Conservation (phyloP, 441 rosid genomes). For the Cnidoscolus chayamansa region DNA sequence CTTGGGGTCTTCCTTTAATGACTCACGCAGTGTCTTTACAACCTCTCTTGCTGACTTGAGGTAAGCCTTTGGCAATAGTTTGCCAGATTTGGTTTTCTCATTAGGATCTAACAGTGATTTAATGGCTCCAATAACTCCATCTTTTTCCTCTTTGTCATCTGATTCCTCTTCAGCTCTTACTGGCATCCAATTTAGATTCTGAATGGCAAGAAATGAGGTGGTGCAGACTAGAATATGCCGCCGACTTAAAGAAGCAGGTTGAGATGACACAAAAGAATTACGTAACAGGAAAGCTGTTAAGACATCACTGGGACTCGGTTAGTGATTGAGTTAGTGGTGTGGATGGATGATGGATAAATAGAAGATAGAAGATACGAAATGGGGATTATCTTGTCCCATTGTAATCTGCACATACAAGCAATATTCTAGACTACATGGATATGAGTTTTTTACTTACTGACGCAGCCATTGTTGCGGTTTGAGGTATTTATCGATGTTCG, state of each 20-base stretch:
- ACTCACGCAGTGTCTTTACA: slow-evolving; percentile 69
- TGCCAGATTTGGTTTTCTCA: slow-evolving; percentile 68
- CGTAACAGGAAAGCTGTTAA: slow-evolving; percentile 1
- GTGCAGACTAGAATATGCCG: slow-evolving; percentile 39
- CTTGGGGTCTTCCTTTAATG: slow-evolving; percentile 66
- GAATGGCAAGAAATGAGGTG: slow-evolving; percentile 35
- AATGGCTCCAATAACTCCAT: slow-evolving; percentile 59
- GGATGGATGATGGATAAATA: too few species aligned
- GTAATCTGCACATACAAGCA: too few species aligned
- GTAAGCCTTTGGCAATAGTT: slow-evolving; percentile 78
- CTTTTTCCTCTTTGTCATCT: slow-evolving; percentile 38
- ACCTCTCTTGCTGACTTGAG: slow-evolving; percentile 78
- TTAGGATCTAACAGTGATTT: slow-evolving; percentile 70
- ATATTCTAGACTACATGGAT: not conserved
- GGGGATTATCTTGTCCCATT: not conserved
- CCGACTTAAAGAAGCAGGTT: slow-evolving; percentile 34
- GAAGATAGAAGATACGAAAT: not conserved
- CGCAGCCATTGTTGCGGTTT: slow-evolving; percentile 23
- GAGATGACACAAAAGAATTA: slow-evolving; percentile 19
- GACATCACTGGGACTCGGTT: not conserved
- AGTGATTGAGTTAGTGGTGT: not conserved
- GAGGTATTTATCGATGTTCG: slow-evolving; percentile 21
- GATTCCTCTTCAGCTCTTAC: slow-evolving; percentile 46
- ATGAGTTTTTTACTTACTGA: slow-evolving; percentile 26
- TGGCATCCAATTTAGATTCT: slow-evolving; percentile 30